Base-by-base conservation (phyloP, 1,284 basidiomycete genomes). In the Pulveroboletus sp. region DNA sequence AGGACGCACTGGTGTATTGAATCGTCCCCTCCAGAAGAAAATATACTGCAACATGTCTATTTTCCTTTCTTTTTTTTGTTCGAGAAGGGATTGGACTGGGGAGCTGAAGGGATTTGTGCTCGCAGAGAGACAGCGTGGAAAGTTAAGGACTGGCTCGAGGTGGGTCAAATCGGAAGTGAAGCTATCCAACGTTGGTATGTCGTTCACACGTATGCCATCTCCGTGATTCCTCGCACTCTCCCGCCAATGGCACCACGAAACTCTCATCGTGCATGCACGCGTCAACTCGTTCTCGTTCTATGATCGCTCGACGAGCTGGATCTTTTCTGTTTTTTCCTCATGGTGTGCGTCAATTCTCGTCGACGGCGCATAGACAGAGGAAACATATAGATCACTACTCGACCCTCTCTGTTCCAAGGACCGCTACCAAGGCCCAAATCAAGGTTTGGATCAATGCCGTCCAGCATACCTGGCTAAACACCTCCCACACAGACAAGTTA, bases 341-440 rank as follows among this genome's bases (percentile, higher is more conserved):
- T 25, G 8, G 52, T 2, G 9, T 10, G 11, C 58, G 60, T 25
- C 51, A 20, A 20, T 70, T 71, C 43, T 69, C 70, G 25, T 72
- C 58, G 9, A 59, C 64, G 1, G n/a, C 51, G 4, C 36, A 40
- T 40, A 35, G 43, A 9, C 51, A 43, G n/a, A 64, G 54, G 22
- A 64, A 60, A 11, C 54, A 57, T 20, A 20, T 46, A 38, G 68
- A 72, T 18, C 79, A 82, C 53, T 82, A 82, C 59, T 71, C 78
- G 17, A 70, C 74, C 1, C 74, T 82, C 5, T 69, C 70, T 18
- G 61, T 81, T 39, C 75, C 79, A 15, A 65, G 65, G 38, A 69
- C 71, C 42, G 81, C 81, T 18, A 76, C 74, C 26, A 77, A 66
- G 58, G 74, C 69, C 25, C 79, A 82, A 57, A 80, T 82, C 58